These are phyloP conservation scores for Aureobasidium mangrovei DNA, from an alignment of 2,329 filamentous ascomycete genomes.

Conservation along the genomic window DNA sequence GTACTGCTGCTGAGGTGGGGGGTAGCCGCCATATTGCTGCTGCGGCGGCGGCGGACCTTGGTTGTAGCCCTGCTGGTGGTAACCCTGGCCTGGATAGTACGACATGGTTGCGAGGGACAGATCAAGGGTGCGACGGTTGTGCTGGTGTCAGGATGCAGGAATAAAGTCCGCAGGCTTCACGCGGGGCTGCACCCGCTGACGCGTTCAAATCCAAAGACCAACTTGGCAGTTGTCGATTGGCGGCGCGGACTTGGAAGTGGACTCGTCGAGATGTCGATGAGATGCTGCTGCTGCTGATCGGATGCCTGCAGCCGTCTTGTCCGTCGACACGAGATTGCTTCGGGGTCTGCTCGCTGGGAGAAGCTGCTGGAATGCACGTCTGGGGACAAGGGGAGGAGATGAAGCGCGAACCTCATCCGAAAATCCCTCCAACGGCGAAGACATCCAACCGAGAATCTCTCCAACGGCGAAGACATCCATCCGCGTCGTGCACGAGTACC, in stretches of 20 bases:
- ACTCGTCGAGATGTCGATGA: background rate
- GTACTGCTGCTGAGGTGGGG: constrained; percentile 15
- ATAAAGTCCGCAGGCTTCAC: background rate
- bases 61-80: constrained; percentile 22
- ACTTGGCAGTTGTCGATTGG: constrained; percentile 5
- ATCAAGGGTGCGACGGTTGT: too few species aligned
- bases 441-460: background rate
- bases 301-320: background rate
- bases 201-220: background rate
- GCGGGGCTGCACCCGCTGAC: background rate
- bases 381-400: constrained; percentile 1
- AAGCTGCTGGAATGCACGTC: background rate
- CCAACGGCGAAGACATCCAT: background rate
- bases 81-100: constrained; percentile 15
- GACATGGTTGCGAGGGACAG: constrained; percentile 10
- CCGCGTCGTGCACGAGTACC: too few species aligned
- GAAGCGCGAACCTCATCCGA: background rate
- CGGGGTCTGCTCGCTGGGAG: background rate
- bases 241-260: background rate
- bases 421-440: background rate
- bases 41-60: constrained; percentile 33
- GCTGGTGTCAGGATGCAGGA: too few species aligned
- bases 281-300: too few species aligned
- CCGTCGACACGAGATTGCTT: background rate
- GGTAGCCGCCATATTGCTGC: constrained; percentile 25